Conservation (phyloP, 2,329 filamentous ascomycete genomes). For the Venturia oleaginea region DNA sequence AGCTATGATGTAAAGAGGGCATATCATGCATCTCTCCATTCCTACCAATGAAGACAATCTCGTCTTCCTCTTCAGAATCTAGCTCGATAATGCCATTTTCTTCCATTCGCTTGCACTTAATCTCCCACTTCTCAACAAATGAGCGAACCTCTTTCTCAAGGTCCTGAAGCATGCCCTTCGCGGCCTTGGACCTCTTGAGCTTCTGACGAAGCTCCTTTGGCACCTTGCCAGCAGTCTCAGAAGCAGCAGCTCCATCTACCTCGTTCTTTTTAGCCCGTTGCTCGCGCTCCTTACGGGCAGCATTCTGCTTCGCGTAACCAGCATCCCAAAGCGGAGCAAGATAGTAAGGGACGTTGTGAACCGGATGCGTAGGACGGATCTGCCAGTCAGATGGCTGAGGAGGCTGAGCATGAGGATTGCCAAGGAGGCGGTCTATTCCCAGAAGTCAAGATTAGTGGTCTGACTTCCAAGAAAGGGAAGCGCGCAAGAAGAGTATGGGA, state of each 20-base stretch:
- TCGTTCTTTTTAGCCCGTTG: not conserved
- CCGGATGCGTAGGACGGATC: slow-evolving; percentile 69
- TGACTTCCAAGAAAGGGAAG: not conserved
- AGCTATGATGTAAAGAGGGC: slow-evolving; percentile 36
- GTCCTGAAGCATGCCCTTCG: slow-evolving; percentile 70
- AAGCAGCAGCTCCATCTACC: not conserved
- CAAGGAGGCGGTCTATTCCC: slow-evolving; percentile 65
- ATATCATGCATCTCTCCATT: slow-evolving; percentile 53
- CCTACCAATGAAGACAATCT: slow-evolving; percentile 81
- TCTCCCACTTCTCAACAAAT: slow-evolving; percentile 54
- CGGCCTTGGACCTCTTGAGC: slow-evolving; percentile 50
- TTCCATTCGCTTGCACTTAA: slow-evolving; percentile 18
- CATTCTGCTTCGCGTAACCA: slow-evolving; percentile 33
- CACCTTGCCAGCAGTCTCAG: slow-evolving; percentile 9
- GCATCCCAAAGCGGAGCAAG: slow-evolving; percentile 79
- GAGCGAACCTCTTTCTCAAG: slow-evolving; percentile 75
- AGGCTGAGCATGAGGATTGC: slow-evolving; percentile 77
- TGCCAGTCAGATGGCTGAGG: slow-evolving; percentile 77
- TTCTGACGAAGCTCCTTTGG: slow-evolving; percentile 15
- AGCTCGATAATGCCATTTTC: slow-evolving; percentile 27
- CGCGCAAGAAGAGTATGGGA: not conserved
- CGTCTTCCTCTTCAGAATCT: slow-evolving; percentile 58
- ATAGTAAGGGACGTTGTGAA: slow-evolving; percentile 76
- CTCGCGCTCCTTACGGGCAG: slow-evolving; percentile 30
- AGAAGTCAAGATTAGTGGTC: slow-evolving; percentile 1